Percentiles rank a stretch among this genome's conserved stretches.
These are phyloP conservation scores for Ormosia emarginata DNA, from an alignment of 306 rosid genomes.

Conservation along the genomic window DNA sequence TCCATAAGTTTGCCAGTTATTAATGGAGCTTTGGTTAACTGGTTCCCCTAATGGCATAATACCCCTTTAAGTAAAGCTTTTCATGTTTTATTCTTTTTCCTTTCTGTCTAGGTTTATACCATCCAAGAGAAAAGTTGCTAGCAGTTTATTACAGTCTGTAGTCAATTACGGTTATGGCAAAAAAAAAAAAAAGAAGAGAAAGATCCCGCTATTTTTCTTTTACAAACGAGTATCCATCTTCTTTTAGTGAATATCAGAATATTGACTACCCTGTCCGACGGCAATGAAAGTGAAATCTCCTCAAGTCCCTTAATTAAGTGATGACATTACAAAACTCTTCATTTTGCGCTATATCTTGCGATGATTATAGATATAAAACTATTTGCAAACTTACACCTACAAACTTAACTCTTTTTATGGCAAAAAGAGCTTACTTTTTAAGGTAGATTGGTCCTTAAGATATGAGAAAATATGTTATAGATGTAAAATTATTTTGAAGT, in stretches of 20 bases:
- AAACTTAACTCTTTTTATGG: too few relatives aligned
- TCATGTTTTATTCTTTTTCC: slow-evolving; percentile 3
- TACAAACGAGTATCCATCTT: background rate
- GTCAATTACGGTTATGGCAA: background rate
- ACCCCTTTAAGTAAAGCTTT: slow-evolving; percentile 8
- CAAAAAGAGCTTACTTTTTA: too few relatives aligned
- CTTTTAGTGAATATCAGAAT: background rate
- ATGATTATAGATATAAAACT: background rate
- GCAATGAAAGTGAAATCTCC: too few relatives aligned
- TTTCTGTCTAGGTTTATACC: slow-evolving; percentile 8
- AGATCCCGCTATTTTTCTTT: slow-evolving; percentile 16
- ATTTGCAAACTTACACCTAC: too few relatives aligned
- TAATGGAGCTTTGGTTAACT: slow-evolving; percentile 13
- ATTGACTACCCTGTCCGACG: too few relatives aligned
- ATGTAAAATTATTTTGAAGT: too few relatives aligned
- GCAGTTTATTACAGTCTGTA: background rate
- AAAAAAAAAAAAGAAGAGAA: background rate
- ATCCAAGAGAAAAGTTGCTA: slow-evolving; percentile 18
- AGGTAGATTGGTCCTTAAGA: too few relatives aligned
- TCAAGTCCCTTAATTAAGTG: too few relatives aligned
- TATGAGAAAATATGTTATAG: too few relatives aligned
- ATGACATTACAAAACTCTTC: too few relatives aligned
- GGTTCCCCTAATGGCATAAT: slow-evolving; percentile 10
- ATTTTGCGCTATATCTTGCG: too few relatives aligned
- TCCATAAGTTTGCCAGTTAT: background rate